phyloP scores from a whole-genome alignment of 352 stramenopile genomes.

The Phytophthora kernoviae region DNA sequence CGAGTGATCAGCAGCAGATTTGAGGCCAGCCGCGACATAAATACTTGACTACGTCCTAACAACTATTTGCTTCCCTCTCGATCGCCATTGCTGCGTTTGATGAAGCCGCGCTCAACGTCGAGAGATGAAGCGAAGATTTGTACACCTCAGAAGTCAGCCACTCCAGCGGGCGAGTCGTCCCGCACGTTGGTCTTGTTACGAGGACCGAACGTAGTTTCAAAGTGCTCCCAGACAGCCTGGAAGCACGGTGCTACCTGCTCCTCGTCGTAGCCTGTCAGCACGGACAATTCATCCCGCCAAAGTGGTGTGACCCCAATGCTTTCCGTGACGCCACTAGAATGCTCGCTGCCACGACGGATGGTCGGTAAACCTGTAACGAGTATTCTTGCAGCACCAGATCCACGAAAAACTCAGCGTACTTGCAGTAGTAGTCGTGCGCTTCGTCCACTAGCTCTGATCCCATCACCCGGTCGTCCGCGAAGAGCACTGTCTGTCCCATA shows the following conservation, averaged over 20 bases:
- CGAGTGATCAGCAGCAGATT: constrained; percentile 8
- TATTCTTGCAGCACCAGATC: constrained; percentile 89
- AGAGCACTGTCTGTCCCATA: constrained; percentile 78
- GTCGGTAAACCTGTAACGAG: constrained; percentile 80
- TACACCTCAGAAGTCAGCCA: constrained; percentile 56
- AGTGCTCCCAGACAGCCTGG: constrained; percentile 83
- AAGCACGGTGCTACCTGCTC: constrained; percentile 86
- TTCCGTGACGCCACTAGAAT: constrained; percentile 82
- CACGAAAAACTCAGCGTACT: constrained; percentile 88
- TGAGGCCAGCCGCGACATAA: constrained; percentile 40
- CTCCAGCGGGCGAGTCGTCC: constrained; percentile 75
- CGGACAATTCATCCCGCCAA: constrained; percentile 83
- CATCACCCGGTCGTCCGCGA: constrained; percentile 79
- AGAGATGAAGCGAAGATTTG: constrained; percentile 12
- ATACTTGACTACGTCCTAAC: constrained; percentile 57
- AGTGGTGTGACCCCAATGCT: constrained; percentile 77
- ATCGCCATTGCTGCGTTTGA: constrained; percentile 11
- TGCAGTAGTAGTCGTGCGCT: constrained; percentile 78
- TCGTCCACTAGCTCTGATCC: constrained; percentile 75
- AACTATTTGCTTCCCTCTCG: constrained; percentile 29
- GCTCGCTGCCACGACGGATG: constrained; percentile 75
- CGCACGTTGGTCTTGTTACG: constrained; percentile 59
- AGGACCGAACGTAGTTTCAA: constrained; percentile 74
- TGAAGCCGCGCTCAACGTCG: constrained; percentile 9
- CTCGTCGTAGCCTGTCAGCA: constrained; percentile 80